These are phyloP conservation scores for Epipyxis sp. DNA, from an alignment of 108 stramenopile genomes.

Conservation along the genomic window DNA sequence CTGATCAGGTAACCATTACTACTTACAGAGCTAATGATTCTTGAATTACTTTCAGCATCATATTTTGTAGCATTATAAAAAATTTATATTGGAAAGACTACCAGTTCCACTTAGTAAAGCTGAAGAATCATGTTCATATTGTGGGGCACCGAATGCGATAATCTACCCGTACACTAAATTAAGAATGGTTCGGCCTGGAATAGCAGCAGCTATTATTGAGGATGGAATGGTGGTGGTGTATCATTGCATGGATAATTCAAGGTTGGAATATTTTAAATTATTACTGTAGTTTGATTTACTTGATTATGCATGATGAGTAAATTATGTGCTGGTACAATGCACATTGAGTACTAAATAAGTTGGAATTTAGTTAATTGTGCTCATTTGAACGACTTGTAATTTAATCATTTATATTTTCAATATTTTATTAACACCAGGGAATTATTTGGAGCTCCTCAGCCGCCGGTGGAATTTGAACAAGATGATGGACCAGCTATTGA, in stretches of 20 bases:
- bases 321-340: no score
- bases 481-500: constrained; percentile 94
- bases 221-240: constrained; percentile 87
- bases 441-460: constrained; percentile 75
- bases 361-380: no score
- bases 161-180: constrained; percentile 42
- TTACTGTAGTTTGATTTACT: no score
- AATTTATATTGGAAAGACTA: constrained; percentile 82
- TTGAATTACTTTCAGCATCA: neutral
- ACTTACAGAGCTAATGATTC: neutral
- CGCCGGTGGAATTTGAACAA: constrained; percentile 91
- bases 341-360: no score
- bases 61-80: constrained; percentile 38
- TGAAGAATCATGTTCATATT: constrained; percentile 53
- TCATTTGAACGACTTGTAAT: no score
- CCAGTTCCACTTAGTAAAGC: constrained; percentile 72
- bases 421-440: no score
- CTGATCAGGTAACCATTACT: constrained; percentile 76
- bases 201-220: constrained; percentile 81
- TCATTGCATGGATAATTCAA: constrained; percentile 88
- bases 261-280: no score
- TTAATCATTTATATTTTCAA: no score
- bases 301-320: no score
- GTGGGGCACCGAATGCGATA: constrained; percentile 21
- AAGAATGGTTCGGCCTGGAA: constrained; percentile 70